phyloP scores from a whole-genome alignment of 179 eudicot genomes.

The Beta corolliflora region DNA sequence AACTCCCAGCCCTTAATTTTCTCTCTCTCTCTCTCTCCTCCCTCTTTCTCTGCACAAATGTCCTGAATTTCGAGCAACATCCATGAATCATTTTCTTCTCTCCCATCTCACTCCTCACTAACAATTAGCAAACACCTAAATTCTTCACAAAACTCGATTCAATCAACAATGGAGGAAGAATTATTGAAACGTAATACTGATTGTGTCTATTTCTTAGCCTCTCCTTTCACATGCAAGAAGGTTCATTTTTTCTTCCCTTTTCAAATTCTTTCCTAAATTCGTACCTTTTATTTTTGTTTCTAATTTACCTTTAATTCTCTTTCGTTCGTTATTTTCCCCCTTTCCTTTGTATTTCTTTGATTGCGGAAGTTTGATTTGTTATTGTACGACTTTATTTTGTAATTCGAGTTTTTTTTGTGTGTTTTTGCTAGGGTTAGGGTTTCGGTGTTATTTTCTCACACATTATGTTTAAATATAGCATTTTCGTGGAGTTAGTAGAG shows the following conservation, averaged over 20 bases:
- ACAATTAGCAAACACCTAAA: not conserved
- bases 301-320: too few relatives aligned
- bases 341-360: not conserved
- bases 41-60: slow-evolving; percentile 11
- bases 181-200: slow-evolving; percentile 38
- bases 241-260: not conserved
- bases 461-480: not conserved
- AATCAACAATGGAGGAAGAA: slow-evolving; percentile 34
- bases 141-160: not conserved
- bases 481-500: not conserved
- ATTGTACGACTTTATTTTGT: not conserved
- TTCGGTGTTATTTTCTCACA: not conserved
- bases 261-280: not conserved
- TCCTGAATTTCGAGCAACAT: slow-evolving; percentile 6
- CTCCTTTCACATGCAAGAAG: slow-evolving; percentile 55
- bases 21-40: not conserved
- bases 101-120: slow-evolving; percentile 10
- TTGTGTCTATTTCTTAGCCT: slow-evolving; percentile 47
- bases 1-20: not conserved
- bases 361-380: not conserved
- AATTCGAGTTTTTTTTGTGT: not conserved
- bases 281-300: not conserved
- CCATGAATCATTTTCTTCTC: slow-evolving; percentile 13
- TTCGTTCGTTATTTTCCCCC: not conserved
- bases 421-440: slow-evolving; percentile 13